A percentile compares a stretch with the other conserved stretches of the same genome.
Evolutionary conservation across 192 early-diverging fungal genomes (phyloP).

Genomic region (Coemansia erecta): DNA sequence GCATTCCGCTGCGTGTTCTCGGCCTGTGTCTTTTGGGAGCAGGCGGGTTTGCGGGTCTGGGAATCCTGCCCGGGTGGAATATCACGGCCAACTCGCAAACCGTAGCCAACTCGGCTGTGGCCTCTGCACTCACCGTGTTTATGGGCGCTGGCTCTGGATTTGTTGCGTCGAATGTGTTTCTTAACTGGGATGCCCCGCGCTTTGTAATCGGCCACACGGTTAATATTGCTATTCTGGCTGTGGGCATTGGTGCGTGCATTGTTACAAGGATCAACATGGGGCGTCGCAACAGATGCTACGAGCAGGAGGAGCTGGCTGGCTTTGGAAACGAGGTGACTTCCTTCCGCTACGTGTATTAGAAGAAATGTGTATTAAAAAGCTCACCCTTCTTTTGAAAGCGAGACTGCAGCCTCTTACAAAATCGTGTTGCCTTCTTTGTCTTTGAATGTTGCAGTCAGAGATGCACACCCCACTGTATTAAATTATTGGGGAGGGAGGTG

Average conservation of each 20-base stretch:
- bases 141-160: constrained; percentile 29
- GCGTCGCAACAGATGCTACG: constrained; percentile 22
- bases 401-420: too few relatives aligned
- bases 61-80: constrained; percentile 39
- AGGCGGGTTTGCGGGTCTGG: constrained; percentile 35
- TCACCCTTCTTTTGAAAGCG: too few relatives aligned
- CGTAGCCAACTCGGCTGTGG: constrained; percentile 39
- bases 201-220: constrained; percentile 42
- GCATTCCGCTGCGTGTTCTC: constrained; percentile 23
- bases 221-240: constrained; percentile 18
- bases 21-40: constrained; percentile 37
- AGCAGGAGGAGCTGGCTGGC: not conserved
- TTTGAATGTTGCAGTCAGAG: too few relatives aligned
- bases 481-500: too few relatives aligned
- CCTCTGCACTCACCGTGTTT: constrained; percentile 43
- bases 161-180: constrained; percentile 41
- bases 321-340: not conserved
- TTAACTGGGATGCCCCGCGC: constrained; percentile 41
- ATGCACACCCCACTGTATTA: too few relatives aligned
- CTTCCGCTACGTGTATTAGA: constrained; percentile 9
- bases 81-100: constrained; percentile 32
- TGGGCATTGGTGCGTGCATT: constrained; percentile 27
- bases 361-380: not conserved
- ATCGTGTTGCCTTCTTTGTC: too few relatives aligned
- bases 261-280: constrained; percentile 37